These are phyloP conservation scores for Mortierella sp. DNA, from an alignment of 371 early-diverging fungal species.

Conservation along the genomic window DNA sequence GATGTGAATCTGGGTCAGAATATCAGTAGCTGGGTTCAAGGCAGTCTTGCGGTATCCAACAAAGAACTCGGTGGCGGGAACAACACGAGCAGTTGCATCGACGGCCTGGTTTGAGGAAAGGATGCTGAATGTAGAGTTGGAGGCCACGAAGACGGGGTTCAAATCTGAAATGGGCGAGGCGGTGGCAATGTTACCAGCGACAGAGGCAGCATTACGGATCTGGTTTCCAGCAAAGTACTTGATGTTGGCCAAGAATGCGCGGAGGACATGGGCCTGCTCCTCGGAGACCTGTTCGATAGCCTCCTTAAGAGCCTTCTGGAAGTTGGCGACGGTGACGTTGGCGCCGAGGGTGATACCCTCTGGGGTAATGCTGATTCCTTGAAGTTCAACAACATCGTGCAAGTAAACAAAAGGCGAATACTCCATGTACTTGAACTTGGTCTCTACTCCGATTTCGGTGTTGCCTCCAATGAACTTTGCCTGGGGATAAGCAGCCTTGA, in stretches of 20 bases:
- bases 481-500: conserved; percentile 68
- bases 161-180: conserved; percentile 87
- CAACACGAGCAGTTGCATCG: conserved; percentile 58
- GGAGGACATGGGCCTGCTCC: conserved; percentile 58
- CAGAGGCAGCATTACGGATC: conserved; percentile 83
- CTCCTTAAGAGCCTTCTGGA: conserved; percentile 61
- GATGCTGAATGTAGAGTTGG: conserved; percentile 70
- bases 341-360: conserved; percentile 71
- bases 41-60: conserved; percentile 81
- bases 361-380: conserved; percentile 54
- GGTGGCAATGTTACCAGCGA: conserved; percentile 86
- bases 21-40: conserved; percentile 69
- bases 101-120: conserved; percentile 49
- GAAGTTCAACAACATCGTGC: conserved; percentile 75
- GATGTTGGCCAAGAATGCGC: conserved; percentile 76
- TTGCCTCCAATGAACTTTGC: conserved; percentile 85
- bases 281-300: conserved; percentile 49
- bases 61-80: conserved; percentile 78
- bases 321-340: conserved; percentile 63
- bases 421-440: conserved; percentile 74
- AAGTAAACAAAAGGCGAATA: conserved; percentile 73
- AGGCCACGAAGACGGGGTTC: conserved; percentile 82
- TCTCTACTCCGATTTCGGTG: conserved; percentile 83
- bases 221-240: conserved; percentile 83
- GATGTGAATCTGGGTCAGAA: conserved; percentile 66